These are phyloP conservation scores for Benincasa hispida DNA, from an alignment of 306 rosid genomes.

Conservation along the genomic window DNA sequence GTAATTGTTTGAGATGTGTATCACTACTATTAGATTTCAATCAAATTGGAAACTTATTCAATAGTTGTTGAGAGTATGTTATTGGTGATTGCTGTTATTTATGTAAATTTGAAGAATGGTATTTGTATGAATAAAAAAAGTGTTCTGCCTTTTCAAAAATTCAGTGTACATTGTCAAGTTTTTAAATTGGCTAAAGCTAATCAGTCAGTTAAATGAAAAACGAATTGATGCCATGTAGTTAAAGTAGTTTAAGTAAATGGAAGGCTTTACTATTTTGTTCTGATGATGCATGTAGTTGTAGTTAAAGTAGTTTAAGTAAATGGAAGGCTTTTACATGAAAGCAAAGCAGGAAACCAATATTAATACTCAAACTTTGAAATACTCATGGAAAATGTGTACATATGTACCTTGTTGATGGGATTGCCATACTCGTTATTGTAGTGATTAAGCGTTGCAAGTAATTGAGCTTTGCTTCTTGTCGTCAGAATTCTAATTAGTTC, in stretches of 20 bases:
- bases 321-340: neutral
- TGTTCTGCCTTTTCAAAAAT: too few relatives aligned
- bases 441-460: conserved; percentile 54
- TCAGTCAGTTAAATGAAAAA: neutral
- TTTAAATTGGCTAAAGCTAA: neutral
- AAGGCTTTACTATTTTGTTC: neutral
- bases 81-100: neutral
- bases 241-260: neutral
- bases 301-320: neutral
- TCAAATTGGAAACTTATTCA: too few relatives aligned
- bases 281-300: neutral
- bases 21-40: too few relatives aligned
- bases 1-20: neutral
- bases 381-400: neutral
- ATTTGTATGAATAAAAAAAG: neutral
- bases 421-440: conserved; percentile 63
- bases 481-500: conserved; percentile 56
- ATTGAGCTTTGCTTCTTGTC: conserved; percentile 68
- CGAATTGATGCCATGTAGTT: neutral
- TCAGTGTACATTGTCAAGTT: neutral
- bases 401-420: conserved; percentile 50
- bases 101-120: neutral
- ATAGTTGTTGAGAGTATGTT: neutral
- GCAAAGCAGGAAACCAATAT: neutral
- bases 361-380: neutral